Conservation (phyloP, 495 filamentous ascomycete species). For the Alectoria sarmentosa region DNA sequence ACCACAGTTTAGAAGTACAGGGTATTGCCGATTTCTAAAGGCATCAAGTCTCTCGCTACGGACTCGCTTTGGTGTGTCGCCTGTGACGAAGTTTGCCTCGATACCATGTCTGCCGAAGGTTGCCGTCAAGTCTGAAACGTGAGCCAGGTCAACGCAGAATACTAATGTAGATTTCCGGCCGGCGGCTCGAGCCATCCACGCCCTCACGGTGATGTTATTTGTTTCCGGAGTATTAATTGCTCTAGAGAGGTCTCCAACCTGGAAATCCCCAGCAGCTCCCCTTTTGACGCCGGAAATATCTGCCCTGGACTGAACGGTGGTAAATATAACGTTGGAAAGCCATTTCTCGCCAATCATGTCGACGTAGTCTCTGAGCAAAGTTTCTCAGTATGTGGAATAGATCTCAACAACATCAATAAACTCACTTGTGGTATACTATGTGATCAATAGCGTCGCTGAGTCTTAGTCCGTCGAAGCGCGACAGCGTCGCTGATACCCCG, state of each 20-base stretch:
- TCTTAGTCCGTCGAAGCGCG: slow-evolving; percentile 79
- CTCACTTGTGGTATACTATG: slow-evolving; percentile 83
- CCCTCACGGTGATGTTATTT: slow-evolving; percentile 74
- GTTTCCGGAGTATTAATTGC: slow-evolving; percentile 71
- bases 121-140: slow-evolving; percentile 64
- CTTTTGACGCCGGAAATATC: slow-evolving; percentile 64
- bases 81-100: slow-evolving; percentile 78
- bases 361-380: slow-evolving; percentile 58
- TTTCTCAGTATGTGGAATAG: background rate
- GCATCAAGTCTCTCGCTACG: slow-evolving; percentile 61
- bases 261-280: slow-evolving; percentile 69
- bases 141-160: slow-evolving; percentile 84
- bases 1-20: slow-evolving; percentile 89
- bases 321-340: slow-evolving; percentile 83
- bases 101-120: slow-evolving; percentile 70
- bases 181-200: slow-evolving; percentile 73
- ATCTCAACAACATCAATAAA: slow-evolving; percentile 15
- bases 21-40: slow-evolving; percentile 71
- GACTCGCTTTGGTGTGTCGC: slow-evolving; percentile 57
- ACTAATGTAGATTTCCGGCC: slow-evolving; percentile 78
- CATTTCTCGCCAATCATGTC: slow-evolving; percentile 91
- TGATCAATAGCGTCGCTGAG: slow-evolving; percentile 87
- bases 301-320: slow-evolving; percentile 75
- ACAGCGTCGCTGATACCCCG: slow-evolving; percentile 90
- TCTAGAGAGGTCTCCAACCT: slow-evolving; percentile 59